Evolutionary conservation across 2,329 filamentous ascomycete genomes (phyloP), one percentile per base, ranked within the genome.

Genomic region (Alternaria brassicae): DNA sequence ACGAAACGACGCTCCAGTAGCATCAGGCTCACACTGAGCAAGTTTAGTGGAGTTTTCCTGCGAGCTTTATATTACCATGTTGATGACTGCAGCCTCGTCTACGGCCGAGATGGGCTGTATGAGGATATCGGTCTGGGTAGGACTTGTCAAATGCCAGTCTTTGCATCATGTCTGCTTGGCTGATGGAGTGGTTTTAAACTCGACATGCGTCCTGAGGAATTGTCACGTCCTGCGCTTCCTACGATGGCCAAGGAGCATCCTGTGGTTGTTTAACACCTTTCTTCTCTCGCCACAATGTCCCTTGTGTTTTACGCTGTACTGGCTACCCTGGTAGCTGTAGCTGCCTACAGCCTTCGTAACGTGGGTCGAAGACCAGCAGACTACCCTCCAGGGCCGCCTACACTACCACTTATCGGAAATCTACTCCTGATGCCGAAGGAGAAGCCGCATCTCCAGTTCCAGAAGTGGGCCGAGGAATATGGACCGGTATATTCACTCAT

Each of bases 391-490:
- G 84, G 84, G 0, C 84, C 84, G 5, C 82, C 82, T 1, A 84
- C 83, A 0, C 32, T 84, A 1, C 84, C 83, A 0, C 55, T 86
- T 1, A 68, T 86, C 6, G 84, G 84, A 5, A 86, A 86, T 44
- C 65, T 86, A 2, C 83, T 84, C 62, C 79, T 67, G 67, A 82
- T 85, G 67, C 83, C 82, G 0, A 72, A 69, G 3, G 49, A 74
- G 6, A 72, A 82, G 25, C 68, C 68, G 0, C 80, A 84, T 54
- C 61, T 82, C 0, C 81, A 85, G 52, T 84, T 84, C 52, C 70
- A 82, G 36, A 81, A 83, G 67, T 86, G 84, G 84, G 82, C 83
- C 0, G 63, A 80, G 6, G 75, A 84, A 65, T 86, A 86, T 45
- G 81, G 69, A 73, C 82, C 83, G 0, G 68, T 86, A 0, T 86